Conservation (phyloP, 202 grass and related monocot species). For the Panicum virgatum region DNA sequence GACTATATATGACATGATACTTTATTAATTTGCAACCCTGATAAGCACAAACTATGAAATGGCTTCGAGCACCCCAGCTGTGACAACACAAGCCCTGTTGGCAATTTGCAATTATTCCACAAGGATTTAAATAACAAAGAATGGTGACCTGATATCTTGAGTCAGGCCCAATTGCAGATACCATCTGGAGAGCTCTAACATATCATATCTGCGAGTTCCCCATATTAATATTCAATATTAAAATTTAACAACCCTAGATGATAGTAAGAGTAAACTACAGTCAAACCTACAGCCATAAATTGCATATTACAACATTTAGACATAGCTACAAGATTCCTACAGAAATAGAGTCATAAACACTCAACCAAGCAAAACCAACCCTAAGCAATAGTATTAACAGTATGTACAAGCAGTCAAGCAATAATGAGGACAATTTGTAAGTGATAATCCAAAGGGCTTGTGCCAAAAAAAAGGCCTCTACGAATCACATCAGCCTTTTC, state of each 20-base stretch:
- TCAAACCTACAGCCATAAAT: background rate
- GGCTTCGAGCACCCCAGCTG: background rate
- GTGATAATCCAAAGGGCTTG: background rate
- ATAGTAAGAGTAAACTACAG: conserved; percentile 27
- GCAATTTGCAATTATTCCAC: conserved; percentile 24
- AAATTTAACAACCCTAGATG: conserved; percentile 36
- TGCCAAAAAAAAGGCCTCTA: background rate
- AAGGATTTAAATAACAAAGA: conserved; percentile 21
- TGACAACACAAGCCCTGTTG: conserved; percentile 9
- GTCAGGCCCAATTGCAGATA: conserved; percentile 65
- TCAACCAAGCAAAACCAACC: background rate
- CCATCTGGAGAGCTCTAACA: conserved; percentile 69
- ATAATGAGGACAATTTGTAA: background rate
- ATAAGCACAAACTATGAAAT: conserved; percentile 8
- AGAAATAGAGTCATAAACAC: background rate
- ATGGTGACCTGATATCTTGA: conserved; percentile 70
- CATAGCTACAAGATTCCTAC: background rate
- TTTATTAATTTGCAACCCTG: conserved; percentile 3
- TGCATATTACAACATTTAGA: conserved; percentile 3
- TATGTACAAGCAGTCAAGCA: background rate
- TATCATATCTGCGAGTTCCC: conserved; percentile 70
- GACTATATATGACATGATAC: background rate
- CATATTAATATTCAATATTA: conserved; percentile 84
- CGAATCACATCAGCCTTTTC: background rate
- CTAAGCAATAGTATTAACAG: background rate